Base-by-base conservation (phyloP, 176 grass and related monocot genomes). In the Carex scoparia region DNA sequence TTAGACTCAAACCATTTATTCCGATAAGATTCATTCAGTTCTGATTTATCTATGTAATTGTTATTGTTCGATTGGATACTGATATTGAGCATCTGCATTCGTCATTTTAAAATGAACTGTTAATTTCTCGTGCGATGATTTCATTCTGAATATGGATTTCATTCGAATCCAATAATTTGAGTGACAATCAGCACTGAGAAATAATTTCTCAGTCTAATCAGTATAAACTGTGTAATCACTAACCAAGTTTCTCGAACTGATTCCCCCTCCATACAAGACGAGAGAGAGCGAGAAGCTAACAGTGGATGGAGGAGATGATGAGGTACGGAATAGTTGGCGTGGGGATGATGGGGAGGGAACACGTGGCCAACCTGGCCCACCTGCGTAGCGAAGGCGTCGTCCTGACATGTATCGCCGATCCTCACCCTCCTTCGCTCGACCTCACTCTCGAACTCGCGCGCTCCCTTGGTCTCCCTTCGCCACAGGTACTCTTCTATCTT, bases 331-430 rank as follows among this genome's bases (percentile, higher is more conserved):
- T 97, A 28, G 82, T 97, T 2, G 92, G 94, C 38, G 91, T 93
- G 48, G 95, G 95, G 72, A 97, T 97, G 92, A 97, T 97, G 95
- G 95, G 95, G 28, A 61, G 95, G 86, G 95, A 98, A 89, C 95
- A 98, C 74, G 84, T 98, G 73, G 68, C 87, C 61, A 98, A 94
- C 79, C 95, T 98, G 18, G 89, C 88, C 82, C 89, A 94, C 86
- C 89, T 98, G 53, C 84, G 92, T 57, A 51, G 55, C 48, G 86
- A 91, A 2, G 87, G 92, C 82, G 84, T 89, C 62, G 51, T 65
- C 19, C 19, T 83, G 10, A 88, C 92, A 10, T 88, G 91, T 82
- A 80, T 98, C 88, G 89, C 95, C 68, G 95, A 98, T 84, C 92
- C 95, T 65, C 88, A 98, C 82, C 84, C 87, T 2, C 86, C 87